Evolutionary conservation across 345 rosid genomes (phyloP).

Genomic region (Corchorus olitorius): DNA sequence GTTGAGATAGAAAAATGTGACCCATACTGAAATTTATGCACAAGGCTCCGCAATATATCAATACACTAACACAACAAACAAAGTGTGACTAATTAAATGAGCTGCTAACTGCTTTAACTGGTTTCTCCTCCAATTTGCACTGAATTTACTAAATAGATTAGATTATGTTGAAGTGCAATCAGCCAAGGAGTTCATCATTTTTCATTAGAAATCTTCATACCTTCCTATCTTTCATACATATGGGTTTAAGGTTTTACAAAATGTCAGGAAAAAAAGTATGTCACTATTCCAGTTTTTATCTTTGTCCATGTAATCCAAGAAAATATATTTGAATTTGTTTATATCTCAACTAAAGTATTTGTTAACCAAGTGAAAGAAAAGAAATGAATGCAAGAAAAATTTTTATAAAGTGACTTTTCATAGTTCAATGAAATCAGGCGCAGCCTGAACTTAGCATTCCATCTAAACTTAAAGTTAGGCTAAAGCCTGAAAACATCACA

Average conservation of each 20-base stretch:
- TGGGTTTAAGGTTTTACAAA: not conserved
- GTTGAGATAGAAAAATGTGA: conserved; percentile 14
- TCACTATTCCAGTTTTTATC: not conserved
- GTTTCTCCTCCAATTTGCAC: not conserved
- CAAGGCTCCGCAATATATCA: not conserved
- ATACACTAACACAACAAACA: not conserved
- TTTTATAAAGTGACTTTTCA: not conserved
- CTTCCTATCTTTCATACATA: not conserved
- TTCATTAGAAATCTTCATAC: not conserved
- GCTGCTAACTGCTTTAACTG: not conserved
- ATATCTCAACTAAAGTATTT: conserved; percentile 4
- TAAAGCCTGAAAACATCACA: not conserved
- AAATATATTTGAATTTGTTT: not conserved
- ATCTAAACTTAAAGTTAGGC: conserved; percentile 3
- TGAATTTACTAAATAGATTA: not conserved
- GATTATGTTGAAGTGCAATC: not conserved
- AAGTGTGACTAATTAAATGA: not conserved
- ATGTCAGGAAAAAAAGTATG: not conserved
- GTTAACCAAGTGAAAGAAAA: not conserved
- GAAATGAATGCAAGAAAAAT: not conserved
- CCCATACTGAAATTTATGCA: not conserved
- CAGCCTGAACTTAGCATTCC: conserved; percentile 4
- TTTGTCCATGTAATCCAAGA: not conserved
- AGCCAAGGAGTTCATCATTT: not conserved
- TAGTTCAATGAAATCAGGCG: not conserved